phyloP scores from a whole-genome alignment of 1,139 yeast genomes.

The Magnusiomyces fungicola region DNA sequence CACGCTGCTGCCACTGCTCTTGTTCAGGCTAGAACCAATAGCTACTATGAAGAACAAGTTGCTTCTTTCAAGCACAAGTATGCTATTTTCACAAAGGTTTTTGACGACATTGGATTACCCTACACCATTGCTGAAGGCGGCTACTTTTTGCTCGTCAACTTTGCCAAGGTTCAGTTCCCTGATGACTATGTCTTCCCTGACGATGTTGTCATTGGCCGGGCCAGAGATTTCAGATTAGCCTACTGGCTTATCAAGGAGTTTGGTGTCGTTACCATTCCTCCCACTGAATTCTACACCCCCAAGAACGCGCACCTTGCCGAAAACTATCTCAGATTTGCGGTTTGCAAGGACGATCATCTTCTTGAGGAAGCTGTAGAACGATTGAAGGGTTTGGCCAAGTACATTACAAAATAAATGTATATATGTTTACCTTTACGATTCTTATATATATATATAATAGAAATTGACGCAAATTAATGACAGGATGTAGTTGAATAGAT shows the following conservation, averaged over 20 bases:
- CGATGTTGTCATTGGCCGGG: conserved; percentile 52
- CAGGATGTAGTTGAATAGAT: no score
- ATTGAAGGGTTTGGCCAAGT: conserved; percentile 61
- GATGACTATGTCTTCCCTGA: conserved; percentile 62
- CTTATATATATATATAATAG: no score
- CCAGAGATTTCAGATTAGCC: conserved; percentile 80
- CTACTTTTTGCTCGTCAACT: conserved; percentile 82
- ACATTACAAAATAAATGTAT: conserved; percentile 31
- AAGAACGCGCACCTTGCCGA: conserved; percentile 72
- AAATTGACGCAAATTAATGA: no score
- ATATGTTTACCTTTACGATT: not conserved
- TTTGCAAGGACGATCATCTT: conserved; percentile 81
- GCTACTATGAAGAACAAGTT: conserved; percentile 66
- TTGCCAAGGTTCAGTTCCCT: conserved; percentile 75
- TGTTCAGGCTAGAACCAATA: conserved; percentile 48
- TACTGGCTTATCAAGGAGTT: conserved; percentile 89
- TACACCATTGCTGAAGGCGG: conserved; percentile 92
- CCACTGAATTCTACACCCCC: conserved; percentile 78
- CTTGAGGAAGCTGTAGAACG: conserved; percentile 76
- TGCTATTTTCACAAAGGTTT: conserved; percentile 60
- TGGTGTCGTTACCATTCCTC: conserved; percentile 95
- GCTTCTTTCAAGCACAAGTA: conserved; percentile 62
- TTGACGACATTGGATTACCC: conserved; percentile 81
- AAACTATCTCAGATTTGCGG: conserved; percentile 85
- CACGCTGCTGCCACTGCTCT: conserved; percentile 84